phyloP scores from a whole-genome alignment of 768 basidiomycete species.

The Termitomyces sp. region DNA sequence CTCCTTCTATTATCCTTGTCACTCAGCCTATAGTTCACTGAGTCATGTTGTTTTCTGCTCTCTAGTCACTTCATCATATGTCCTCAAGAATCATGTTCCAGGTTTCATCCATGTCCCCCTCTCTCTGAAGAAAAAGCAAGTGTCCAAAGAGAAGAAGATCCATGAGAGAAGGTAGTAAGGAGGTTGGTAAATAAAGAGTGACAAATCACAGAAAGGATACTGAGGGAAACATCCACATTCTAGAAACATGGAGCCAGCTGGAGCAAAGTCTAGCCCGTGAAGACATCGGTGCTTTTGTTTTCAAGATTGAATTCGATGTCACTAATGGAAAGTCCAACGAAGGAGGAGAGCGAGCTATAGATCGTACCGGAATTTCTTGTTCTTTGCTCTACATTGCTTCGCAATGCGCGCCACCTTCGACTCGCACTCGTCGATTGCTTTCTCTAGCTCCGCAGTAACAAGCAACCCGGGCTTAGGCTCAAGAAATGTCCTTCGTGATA shows the following conservation, averaged over 20 bases:
- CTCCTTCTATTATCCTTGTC: too few relatives aligned
- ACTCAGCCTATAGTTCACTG: too few relatives aligned
- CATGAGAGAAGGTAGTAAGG: too few relatives aligned
- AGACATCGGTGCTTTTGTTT: constrained; percentile 49
- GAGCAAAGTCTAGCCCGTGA: constrained; percentile 30
- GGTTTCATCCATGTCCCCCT: too few relatives aligned
- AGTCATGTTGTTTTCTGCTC: too few relatives aligned
- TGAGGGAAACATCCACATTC: too few relatives aligned
- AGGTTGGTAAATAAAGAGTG: too few relatives aligned
- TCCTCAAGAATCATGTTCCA: too few relatives aligned
- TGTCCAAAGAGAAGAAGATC: too few relatives aligned
- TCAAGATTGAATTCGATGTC: constrained; percentile 59
- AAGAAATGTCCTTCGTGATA: constrained; percentile 20
- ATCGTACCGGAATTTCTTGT: constrained; percentile 46
- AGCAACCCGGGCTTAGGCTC: constrained; percentile 40
- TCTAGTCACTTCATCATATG: too few relatives aligned
- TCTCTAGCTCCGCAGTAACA: constrained; percentile 47
- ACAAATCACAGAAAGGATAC: too few relatives aligned
- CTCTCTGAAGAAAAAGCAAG: too few relatives aligned
- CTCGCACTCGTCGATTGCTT: constrained; percentile 45
- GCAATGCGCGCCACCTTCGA: constrained; percentile 42
- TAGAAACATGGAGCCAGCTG: constrained; percentile 7
- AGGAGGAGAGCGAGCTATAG: neutral
- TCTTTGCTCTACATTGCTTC: constrained; percentile 42
- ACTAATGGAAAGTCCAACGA: constrained; percentile 23